A percentile compares a stretch with the other conserved stretches of the same genome.
phyloP scores from a whole-genome alignment of 2,329 filamentous ascomycete genomes.

The Ceratocystis huliohia region DNA sequence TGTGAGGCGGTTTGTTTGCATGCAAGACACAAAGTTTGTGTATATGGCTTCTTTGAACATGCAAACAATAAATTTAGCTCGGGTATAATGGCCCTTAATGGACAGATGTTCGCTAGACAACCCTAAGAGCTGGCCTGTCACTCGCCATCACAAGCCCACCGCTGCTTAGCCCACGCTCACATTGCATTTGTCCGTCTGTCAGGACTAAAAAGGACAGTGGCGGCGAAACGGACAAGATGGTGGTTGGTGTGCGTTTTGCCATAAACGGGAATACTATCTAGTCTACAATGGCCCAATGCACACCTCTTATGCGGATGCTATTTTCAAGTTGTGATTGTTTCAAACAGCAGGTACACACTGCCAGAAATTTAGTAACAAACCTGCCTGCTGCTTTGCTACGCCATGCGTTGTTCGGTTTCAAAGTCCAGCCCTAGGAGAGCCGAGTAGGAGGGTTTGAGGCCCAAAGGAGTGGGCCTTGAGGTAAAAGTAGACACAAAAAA shows the following conservation, averaged over 20 bases:
- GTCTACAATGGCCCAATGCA: neutral
- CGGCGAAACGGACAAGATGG: neutral
- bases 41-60: neutral
- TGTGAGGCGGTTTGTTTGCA: neutral
- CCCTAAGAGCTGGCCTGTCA: neutral
- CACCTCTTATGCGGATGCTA: neutral
- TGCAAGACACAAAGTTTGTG: neutral
- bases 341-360: neutral
- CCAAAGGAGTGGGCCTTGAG: neutral
- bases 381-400: conserved; percentile 3
- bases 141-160: neutral
- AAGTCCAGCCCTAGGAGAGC: conserved; percentile 4
- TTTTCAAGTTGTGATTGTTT: neutral
- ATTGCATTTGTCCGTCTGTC: neutral
- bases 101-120: neutral
- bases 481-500: conserved; percentile 1
- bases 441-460: neutral
- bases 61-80: neutral
- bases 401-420: conserved; percentile 2
- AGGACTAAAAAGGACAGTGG: neutral
- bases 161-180: neutral
- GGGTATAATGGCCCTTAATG: neutral
- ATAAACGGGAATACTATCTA: neutral
- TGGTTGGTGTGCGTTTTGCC: neutral
- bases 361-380: neutral